phyloP scores from a whole-genome alignment of 768 basidiomycete species.

The Leccinum boreale region DNA sequence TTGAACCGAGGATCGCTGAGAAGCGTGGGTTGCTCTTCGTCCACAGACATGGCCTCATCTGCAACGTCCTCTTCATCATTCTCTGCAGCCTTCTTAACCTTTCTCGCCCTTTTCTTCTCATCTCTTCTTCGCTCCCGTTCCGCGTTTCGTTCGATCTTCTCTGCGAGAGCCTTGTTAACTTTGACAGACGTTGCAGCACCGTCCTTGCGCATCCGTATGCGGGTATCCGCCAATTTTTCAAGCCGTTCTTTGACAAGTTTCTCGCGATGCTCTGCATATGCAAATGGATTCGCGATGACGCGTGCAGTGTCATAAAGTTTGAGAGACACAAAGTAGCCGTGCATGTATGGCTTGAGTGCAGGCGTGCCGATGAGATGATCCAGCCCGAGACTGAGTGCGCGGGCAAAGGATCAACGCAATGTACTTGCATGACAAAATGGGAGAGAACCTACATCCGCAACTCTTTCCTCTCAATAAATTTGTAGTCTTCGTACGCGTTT shows the following conservation, averaged over 20 bases:
- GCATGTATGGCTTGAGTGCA: conserved; percentile 98
- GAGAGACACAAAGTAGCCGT: conserved; percentile 96
- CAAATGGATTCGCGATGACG: conserved; percentile 93
- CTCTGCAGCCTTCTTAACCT: conserved; percentile 36
- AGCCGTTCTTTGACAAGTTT: conserved; percentile 83
- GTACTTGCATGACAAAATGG: conserved; percentile 1
- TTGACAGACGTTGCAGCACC: conserved; percentile 26
- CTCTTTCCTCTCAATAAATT: conserved; percentile 89
- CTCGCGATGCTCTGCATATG: conserved; percentile 92
- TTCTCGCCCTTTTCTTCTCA: conserved; percentile 50
- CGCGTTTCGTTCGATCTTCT: conserved; percentile 59
- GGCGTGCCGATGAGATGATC: conserved; percentile 94
- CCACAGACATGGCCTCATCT: conserved; percentile 34
- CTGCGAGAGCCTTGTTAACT: conserved; percentile 80
- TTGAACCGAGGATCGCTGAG: conserved; percentile 88
- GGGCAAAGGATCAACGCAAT: neutral
- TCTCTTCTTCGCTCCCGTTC: conserved; percentile 55
- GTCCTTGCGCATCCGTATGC: conserved; percentile 81
- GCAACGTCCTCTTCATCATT: conserved; percentile 33
- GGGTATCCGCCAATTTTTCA: conserved; percentile 88
- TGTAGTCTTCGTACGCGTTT: conserved; percentile 92
- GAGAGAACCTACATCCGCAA: conserved; percentile 65
- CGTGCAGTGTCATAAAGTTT: conserved; percentile 95
- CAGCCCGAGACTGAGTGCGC: conserved; percentile 69
- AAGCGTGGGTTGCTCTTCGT: conserved; percentile 40